These are phyloP conservation scores for Colletotrichum limetticola DNA, from an alignment of 2,329 filamentous ascomycete genomes.

Conservation along the genomic window DNA sequence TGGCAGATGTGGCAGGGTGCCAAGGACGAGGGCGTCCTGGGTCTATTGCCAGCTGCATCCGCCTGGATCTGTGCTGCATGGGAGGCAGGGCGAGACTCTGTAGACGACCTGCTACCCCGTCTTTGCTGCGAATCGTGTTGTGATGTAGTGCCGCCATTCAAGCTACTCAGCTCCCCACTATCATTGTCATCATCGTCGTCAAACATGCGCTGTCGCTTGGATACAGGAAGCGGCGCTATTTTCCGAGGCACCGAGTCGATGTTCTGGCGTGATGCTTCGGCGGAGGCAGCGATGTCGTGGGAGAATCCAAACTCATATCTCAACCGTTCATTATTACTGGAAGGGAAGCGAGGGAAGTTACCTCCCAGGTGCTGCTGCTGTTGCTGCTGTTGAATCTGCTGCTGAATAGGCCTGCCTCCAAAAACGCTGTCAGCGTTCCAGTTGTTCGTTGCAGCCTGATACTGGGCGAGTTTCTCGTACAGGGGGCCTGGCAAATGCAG, in stretches of 20 bases:
- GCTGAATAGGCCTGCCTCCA: slow-evolving; percentile 31
- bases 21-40: slow-evolving; percentile 45
- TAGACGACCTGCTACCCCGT: slow-evolving; percentile 22
- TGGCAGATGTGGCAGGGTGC: slow-evolving; percentile 75
- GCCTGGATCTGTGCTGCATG: slow-evolving; percentile 13
- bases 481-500: slow-evolving; percentile 27
- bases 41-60: slow-evolving; percentile 6
- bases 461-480: slow-evolving; percentile 36
- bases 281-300: neutral
- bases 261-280: slow-evolving; percentile 6
- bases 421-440: slow-evolving; percentile 34
- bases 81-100: neutral
- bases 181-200: slow-evolving; percentile 6
- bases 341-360: slow-evolving; percentile 15
- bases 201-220: slow-evolving; percentile 32
- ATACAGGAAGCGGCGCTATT: slow-evolving; percentile 24
- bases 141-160: neutral
- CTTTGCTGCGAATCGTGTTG: slow-evolving; percentile 7
- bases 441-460: slow-evolving; percentile 21
- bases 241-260: slow-evolving; percentile 12
- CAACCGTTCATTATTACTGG: slow-evolving; percentile 13
- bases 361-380: slow-evolving; percentile 16
- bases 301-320: slow-evolving; percentile 21
- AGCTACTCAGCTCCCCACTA: neutral
- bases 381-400: slow-evolving; percentile 28